phyloP scores from a whole-genome alignment of 495 filamentous ascomycete species.

The Hyaloscypha finlandica region DNA sequence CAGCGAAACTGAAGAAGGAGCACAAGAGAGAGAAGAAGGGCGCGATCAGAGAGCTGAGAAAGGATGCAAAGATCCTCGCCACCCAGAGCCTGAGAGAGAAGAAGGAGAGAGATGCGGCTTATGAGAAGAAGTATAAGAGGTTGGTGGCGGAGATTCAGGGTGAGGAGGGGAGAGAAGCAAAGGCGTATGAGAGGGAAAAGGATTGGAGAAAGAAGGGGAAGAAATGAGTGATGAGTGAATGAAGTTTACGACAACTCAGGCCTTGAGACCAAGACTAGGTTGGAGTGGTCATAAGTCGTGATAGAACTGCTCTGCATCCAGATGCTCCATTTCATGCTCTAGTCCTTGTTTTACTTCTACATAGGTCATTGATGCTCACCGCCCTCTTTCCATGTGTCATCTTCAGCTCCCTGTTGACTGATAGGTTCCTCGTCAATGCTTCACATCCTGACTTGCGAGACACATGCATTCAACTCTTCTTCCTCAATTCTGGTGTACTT shows the following conservation, averaged over 20 bases:
- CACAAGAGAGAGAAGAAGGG: constrained; percentile 95
- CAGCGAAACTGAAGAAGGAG: constrained; percentile 79
- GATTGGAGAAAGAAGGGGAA: constrained; percentile 62
- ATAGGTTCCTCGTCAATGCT: not conserved
- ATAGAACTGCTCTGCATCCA: no score
- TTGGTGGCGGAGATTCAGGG: constrained; percentile 93
- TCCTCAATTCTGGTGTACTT: constrained; percentile 63
- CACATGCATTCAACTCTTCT: constrained; percentile 12
- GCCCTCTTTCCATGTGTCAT: no score
- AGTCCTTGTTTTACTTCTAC: no score
- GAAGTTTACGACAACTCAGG: no score
- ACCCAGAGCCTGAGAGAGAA: constrained; percentile 86
- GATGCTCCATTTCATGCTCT: no score
- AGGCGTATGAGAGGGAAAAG: constrained; percentile 88
- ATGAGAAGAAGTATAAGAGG: constrained; percentile 87
- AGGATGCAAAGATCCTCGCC: constrained; percentile 90
- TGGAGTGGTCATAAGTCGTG: no score
- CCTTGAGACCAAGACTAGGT: no score
- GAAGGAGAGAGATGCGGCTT: constrained; percentile 80
- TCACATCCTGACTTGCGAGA: constrained; percentile 14
- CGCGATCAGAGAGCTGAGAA: constrained; percentile 88
- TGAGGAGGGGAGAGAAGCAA: constrained; percentile 83
- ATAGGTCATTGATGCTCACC: no score
- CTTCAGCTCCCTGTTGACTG: not conserved
- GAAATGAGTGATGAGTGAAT: constrained; percentile 23